Conservation (phyloP, 2,329 filamentous ascomycete species). For the Pseudopyrenochaeta lycopersici region DNA sequence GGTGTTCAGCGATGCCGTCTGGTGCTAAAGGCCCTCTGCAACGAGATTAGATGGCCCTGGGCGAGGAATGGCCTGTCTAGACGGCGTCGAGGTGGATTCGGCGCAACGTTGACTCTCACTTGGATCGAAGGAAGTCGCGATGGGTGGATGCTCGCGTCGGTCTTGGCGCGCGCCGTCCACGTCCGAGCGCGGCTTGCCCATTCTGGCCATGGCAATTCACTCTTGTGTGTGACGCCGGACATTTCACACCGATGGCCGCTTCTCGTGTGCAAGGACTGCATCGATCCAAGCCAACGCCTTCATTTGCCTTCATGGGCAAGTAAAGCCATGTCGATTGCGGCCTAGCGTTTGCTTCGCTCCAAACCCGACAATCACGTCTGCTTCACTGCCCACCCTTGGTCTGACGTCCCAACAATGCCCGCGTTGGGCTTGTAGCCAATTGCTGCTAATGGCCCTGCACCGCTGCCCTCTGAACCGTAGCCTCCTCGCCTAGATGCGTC, state of each 20-base stretch:
- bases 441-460: not conserved
- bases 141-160: constrained; percentile 20
- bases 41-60: not conserved
- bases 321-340: constrained; percentile 7
- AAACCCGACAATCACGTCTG: constrained; percentile 23
- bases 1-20: not conserved
- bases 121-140: constrained; percentile 29
- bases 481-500: not conserved
- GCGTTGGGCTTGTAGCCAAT: constrained; percentile 1
- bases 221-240: not conserved
- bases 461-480: not conserved
- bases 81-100: constrained; percentile 2
- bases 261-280: constrained; percentile 13
- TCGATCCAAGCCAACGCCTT: constrained; percentile 7
- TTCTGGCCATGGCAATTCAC: constrained; percentile 1
- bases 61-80: not conserved
- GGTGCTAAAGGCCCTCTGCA: not conserved
- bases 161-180: constrained; percentile 17
- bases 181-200: constrained; percentile 15
- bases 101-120: not conserved
- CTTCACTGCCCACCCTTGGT: constrained; percentile 8
- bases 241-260: constrained; percentile 19
- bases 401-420: not conserved
- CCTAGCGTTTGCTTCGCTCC: constrained; percentile 32
- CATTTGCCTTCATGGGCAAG: not conserved